Evolutionary conservation across 352 stramenopile species (phyloP), one percentile per base, ranked within the genome.

Genomic region (Phytophthora ohioensis): DNA sequence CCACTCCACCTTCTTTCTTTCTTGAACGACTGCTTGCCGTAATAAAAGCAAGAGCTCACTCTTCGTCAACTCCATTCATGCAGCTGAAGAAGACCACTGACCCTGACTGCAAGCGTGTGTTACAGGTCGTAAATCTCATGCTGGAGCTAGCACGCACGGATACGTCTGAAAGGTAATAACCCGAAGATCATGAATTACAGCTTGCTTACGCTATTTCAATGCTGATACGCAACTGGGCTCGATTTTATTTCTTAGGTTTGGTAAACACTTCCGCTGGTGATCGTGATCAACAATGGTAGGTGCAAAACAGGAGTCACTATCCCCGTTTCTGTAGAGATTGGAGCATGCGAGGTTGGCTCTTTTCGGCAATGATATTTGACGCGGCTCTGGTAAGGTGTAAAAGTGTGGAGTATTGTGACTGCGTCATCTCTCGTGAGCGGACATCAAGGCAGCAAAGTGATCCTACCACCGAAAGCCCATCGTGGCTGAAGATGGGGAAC

Each of bases 361-460:
- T 66, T 13, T 39, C 8, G 13, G 36, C 32, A 3, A 79, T 68
- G 38, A 76, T 52, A 17, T 15, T 39, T 13, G 46, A 52, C 12
- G 61, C 64, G 6, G 67, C 73, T 8, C 56, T 43, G 4, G 73
- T 64, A 5, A 80, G 69, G 21, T 71, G 53, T 42, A 57, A 31
- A 4, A 76, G 64, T 32, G 57, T 67, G 15, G 60, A 79, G 48
- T 79, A 81, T 57, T 81, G 71, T 9, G 71, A 68, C 54, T 73
- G 71, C 7, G 75, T 77, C 42, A 81, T 42, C n/a, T 75, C 62
- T 47, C 64, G 67, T 36, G 67, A 53, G 15, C 30, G 34, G 35
- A 42, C 31, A 42, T 79, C 41, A 30, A 53, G 31, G 12, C 55
- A 53, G 41, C 41, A 62, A 12, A 62, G 34, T 7, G 55, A 53